Conservation (phyloP, 73 alveolate genomes). For the Effrenium voratum region DNA sequence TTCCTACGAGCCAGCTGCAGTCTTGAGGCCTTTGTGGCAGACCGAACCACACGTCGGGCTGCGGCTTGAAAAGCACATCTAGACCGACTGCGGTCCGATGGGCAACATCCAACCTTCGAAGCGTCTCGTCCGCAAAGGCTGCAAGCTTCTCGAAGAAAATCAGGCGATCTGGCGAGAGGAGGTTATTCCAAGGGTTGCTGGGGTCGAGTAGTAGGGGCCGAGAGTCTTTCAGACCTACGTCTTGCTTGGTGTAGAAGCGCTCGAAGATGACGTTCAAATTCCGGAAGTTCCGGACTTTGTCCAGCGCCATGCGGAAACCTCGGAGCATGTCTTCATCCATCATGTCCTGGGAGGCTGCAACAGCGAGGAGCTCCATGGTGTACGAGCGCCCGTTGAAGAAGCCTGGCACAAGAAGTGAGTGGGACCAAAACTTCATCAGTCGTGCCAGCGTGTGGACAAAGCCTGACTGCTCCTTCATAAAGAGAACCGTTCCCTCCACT, state of each 20-base stretch:
- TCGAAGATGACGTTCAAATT: background rate
- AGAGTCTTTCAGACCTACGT: background rate
- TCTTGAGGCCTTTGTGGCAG: constrained; percentile 2
- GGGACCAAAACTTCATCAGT: constrained; percentile 60
- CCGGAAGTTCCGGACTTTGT: constrained; percentile 21
- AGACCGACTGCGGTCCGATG: too few relatives aligned
- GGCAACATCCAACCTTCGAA: background rate
- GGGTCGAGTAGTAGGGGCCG: constrained; percentile 23
- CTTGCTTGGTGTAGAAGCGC: constrained; percentile 16
- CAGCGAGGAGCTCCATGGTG: constrained; percentile 78
- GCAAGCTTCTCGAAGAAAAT: constrained; percentile 43
- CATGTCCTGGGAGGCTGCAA: constrained; percentile 13
- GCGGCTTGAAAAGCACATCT: constrained; percentile 4
- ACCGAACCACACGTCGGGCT: constrained; percentile 42
- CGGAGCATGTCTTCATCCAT: constrained; percentile 16
- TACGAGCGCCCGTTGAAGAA: constrained; percentile 51
- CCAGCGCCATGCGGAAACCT: constrained; percentile 36
- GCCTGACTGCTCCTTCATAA: constrained; percentile 37
- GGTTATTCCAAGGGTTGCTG: background rate
- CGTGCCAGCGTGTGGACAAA: constrained; percentile 37
- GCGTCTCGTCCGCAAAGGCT: constrained; percentile 12
- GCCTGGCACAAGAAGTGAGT: constrained; percentile 1
- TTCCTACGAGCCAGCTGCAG: background rate
- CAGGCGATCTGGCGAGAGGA: background rate
- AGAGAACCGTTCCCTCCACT: constrained; percentile 31